A percentile compares a stretch with the other conserved stretches of the same genome.
Conservation (phyloP, 768 basidiomycete species). For the Auricularia sp. region DNA sequence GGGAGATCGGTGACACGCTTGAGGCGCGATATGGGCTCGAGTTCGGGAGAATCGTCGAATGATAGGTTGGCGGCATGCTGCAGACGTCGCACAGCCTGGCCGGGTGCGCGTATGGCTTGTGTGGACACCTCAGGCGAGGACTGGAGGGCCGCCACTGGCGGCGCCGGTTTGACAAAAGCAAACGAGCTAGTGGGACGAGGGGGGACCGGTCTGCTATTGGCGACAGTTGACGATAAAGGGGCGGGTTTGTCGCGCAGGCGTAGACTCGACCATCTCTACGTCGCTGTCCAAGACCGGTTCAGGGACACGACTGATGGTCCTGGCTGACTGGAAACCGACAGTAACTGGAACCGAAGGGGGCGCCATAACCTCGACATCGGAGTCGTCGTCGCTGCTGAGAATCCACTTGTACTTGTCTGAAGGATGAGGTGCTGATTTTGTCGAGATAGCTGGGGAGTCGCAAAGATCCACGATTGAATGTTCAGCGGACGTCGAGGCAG, state of each 20-base stretch:
- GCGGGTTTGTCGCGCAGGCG: neutral
- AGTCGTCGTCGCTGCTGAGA: slow-evolving; percentile 23
- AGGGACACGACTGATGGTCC: neutral
- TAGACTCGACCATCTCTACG: neutral
- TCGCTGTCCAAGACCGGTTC: neutral
- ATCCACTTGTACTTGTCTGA: neutral
- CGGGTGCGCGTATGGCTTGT: neutral
- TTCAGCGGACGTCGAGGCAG: neutral
- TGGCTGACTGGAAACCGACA: neutral
- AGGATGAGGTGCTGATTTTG: neutral
- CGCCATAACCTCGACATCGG: slow-evolving; percentile 39
- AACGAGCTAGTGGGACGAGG: neutral
- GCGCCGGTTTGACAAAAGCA: too few relatives aligned
- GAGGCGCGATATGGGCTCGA: neutral
- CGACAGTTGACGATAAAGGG: neutral
- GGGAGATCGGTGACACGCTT: neutral
- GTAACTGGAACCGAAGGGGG: slow-evolving; percentile 20
- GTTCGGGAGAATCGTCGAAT: neutral
- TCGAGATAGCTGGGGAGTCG: neutral
- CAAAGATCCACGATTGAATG: neutral
- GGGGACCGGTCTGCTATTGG: neutral
- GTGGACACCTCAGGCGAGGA: too few relatives aligned
- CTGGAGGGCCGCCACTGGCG: too few relatives aligned
- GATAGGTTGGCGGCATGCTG: neutral
- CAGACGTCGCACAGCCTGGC: neutral